Base-by-base conservation (phyloP, 2,329 filamentous ascomycete genomes). In the Talaromyces sp. region DNA sequence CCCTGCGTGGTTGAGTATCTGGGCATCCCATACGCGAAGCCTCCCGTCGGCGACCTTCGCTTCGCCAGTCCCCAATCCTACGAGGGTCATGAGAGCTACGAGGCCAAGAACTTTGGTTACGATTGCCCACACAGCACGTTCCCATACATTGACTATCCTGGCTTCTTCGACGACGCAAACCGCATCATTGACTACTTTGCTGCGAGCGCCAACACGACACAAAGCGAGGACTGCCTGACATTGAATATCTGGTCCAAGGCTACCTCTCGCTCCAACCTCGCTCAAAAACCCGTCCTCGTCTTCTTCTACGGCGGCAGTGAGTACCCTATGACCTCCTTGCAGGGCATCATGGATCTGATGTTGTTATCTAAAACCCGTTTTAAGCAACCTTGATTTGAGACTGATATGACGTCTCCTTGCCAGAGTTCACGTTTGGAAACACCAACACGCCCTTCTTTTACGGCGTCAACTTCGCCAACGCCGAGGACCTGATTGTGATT, bases 401-500 rank as follows among this genome's bases (percentile, higher is more conserved):
- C 59, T 40, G 37, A 40, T 8, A 13, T 45, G 17, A 3, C 3
- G 6, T 45, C 41, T 45, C 15, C 41, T 45, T n/a, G 10, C 22
- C 43, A 71, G 74, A 71, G 5, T 78, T 73, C 46, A 64, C 68
- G 9, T 62, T 67, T 45, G 69, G 73, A n/a, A 66, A 67, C 35
- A 67, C 72, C 2, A 66, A 73, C 48, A 72, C 65, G 3, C 68
- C 73, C 3, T 72, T 72, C 60, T 73, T 73, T 51, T 68, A 60
- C 73, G 45, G 71, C 74, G 3, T 58, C 61, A 7, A 63, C 65
- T 50, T 79, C 78, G 1, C 72, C 81, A 13, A 62, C 66, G 1
- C 64, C 80, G 57, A 78, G 78, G 33, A 84, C 0, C 84, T 92
- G 61, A 74, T 95, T 48, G 89, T 86, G 56, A 89, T 93, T 0